Conservation (phyloP, 139 green algal genomes). For the Auxenochlorella pyrenoidosa region DNA sequence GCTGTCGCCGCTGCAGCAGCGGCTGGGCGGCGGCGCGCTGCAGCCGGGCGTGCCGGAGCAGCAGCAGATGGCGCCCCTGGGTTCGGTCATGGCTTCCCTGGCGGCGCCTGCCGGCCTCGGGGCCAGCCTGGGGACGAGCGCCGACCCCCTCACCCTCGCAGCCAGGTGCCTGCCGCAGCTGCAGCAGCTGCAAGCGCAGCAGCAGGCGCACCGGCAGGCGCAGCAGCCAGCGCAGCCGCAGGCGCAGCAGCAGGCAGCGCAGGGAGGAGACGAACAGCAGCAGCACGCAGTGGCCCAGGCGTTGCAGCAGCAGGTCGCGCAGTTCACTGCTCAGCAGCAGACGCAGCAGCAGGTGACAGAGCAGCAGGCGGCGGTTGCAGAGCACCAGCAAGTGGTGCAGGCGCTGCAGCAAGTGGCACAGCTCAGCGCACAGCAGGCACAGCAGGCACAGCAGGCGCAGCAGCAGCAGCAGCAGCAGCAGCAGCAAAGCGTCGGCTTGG, state of each 20-base stretch:
- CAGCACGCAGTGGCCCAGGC: background rate
- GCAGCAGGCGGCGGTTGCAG: background rate
- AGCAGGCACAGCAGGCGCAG: background rate
- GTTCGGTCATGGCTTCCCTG: background rate
- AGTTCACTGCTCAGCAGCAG: background rate
- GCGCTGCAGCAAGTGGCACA: background rate
- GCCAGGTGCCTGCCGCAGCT: constrained; percentile 20
- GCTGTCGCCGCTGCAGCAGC: background rate
- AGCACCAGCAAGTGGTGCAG: background rate
- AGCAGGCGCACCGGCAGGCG: background rate
- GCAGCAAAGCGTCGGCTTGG: background rate
- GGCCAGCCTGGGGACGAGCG: background rate
- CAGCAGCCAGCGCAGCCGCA: constrained; percentile 1
- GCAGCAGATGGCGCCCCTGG: background rate
- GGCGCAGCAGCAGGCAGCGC: background rate
- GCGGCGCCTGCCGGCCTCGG: background rate
- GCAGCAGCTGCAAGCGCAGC: constrained; percentile 19
- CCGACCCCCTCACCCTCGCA: background rate
- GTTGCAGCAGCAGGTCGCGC: background rate
- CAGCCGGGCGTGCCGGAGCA: background rate
- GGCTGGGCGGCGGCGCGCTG: background rate
- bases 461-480: background rate
- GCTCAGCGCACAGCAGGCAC: background rate
- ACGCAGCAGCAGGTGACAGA: background rate
- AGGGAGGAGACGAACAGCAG: background rate